Evolutionary conservation across 2,329 filamentous ascomycete species (phyloP).

Genomic region (Penicillium sp.): DNA sequence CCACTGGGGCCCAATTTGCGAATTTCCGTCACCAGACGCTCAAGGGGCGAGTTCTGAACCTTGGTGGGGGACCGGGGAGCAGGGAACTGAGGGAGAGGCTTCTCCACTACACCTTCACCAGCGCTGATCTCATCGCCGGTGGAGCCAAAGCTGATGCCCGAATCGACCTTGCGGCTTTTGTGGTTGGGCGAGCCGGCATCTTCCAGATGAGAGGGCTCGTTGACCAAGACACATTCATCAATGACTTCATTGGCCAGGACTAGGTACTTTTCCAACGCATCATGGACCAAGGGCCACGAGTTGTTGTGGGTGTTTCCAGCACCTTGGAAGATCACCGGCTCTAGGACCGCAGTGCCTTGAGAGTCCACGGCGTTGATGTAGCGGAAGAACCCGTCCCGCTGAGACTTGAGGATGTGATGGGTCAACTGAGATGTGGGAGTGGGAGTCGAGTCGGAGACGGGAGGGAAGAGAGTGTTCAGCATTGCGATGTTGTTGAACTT

Average conservation of each 20-base stretch:
- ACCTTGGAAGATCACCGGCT: conserved; percentile 50
- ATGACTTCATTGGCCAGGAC: conserved; percentile 55
- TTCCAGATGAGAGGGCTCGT: conserved; percentile 36
- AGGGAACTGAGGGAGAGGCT: conserved; percentile 40
- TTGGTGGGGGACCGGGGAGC: conserved; percentile 22
- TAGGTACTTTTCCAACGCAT: conserved; percentile 54
- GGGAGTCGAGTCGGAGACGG: conserved; percentile 41
- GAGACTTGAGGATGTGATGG: conserved; percentile 47
- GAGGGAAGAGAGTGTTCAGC: conserved; percentile 62
- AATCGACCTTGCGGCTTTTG: conserved; percentile 56
- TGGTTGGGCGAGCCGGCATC: conserved; percentile 26
- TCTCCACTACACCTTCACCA: conserved; percentile 32
- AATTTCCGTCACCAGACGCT: conserved; percentile 56
- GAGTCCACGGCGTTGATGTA: conserved; percentile 56
- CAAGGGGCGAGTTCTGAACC: conserved; percentile 47
- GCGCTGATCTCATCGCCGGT: conserved; percentile 2
- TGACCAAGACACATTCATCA: conserved; percentile 52
- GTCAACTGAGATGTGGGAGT: conserved; percentile 51
- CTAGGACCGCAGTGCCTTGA: conserved; percentile 49
- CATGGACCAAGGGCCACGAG: conserved; percentile 49
- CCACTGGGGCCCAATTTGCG: conserved; percentile 39
- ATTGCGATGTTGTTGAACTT: conserved; percentile 62
- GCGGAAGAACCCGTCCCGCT: conserved; percentile 58
- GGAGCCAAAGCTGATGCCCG: conserved; percentile 47
- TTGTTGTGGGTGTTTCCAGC: conserved; percentile 48